These are phyloP conservation scores for Syncephalastrum sp. DNA, from an alignment of 371 early-diverging fungal species.

Conservation along the genomic window DNA sequence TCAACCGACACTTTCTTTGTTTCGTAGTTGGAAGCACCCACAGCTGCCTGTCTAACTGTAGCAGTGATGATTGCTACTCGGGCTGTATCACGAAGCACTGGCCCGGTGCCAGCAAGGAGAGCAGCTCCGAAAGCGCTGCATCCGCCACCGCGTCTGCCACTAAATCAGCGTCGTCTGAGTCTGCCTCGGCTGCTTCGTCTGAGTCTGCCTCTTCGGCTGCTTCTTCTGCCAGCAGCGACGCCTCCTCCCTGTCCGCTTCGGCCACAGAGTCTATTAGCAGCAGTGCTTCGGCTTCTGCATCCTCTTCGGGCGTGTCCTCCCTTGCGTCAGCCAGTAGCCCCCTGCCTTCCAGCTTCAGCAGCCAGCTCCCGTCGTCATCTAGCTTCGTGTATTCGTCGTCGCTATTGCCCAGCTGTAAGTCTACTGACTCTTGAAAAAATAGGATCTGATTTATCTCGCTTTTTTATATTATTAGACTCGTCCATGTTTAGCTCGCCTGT, in stretches of 20 bases:
- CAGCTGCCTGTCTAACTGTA: slow-evolving; percentile 25
- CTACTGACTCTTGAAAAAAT: too few species aligned
- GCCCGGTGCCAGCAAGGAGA: slow-evolving; percentile 22
- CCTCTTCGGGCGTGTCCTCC: too few species aligned
- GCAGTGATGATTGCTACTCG: slow-evolving; percentile 25
- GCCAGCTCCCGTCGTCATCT: too few species aligned
- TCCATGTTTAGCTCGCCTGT: too few species aligned
- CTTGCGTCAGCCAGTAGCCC: too few species aligned
- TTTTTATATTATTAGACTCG: too few species aligned
- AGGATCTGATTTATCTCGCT: too few species aligned
- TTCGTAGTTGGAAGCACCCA: slow-evolving; percentile 26
- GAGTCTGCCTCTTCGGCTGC: neutral
- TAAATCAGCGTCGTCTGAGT: slow-evolving; percentile 5
- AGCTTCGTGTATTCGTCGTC: too few species aligned
- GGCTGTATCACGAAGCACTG: slow-evolving; percentile 33
- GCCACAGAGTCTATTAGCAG: neutral
- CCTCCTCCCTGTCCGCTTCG: slow-evolving; percentile 7
- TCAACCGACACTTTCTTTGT: neutral
- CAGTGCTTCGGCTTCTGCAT: too few species aligned
- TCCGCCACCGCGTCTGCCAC: slow-evolving; percentile 10
- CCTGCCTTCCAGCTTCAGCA: too few species aligned
- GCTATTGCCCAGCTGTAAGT: too few species aligned
- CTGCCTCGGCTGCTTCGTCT: slow-evolving; percentile 3
- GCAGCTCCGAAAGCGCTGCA: slow-evolving; percentile 3
- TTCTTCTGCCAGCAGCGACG: slow-evolving; percentile 4